Conservation (phyloP, 257 asterid species). For the Rubia yunnanensis region DNA sequence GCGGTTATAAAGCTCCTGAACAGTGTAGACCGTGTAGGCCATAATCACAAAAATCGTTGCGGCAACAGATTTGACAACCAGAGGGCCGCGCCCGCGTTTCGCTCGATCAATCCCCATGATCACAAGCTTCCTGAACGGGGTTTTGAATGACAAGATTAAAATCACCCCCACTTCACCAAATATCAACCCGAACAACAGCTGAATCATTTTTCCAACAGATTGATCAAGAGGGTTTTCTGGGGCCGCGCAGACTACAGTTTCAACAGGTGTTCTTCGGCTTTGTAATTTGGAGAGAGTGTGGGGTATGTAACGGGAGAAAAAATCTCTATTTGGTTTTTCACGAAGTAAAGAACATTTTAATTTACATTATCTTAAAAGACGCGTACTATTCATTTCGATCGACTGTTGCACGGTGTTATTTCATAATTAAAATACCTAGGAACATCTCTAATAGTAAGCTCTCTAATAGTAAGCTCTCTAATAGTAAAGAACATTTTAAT, state of each 20-base stretch:
- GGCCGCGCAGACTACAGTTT: neutral
- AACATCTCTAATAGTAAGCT: too few species aligned
- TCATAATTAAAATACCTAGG: too few species aligned
- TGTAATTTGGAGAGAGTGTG: neutral
- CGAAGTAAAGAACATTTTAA: neutral
- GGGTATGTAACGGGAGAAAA: neutral
- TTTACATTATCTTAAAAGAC: too few species aligned
- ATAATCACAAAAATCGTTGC: constrained; percentile 25
- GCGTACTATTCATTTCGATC: too few species aligned
- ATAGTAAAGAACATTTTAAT: too few species aligned
- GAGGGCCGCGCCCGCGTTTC: constrained; percentile 35
- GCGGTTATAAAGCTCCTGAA: constrained; percentile 18
- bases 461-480: too few species aligned
- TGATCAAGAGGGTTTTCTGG: neutral
- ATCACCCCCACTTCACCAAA: constrained; percentile 28
- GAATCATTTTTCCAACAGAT: constrained; percentile 14
- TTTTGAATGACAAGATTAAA: constrained; percentile 24
- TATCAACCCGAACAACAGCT: constrained; percentile 22
- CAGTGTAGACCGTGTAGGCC: constrained; percentile 23
- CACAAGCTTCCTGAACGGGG: constrained; percentile 36
- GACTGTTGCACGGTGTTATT: too few species aligned
- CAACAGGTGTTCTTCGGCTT: neutral
- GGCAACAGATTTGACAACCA: constrained; percentile 28
- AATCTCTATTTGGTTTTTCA: neutral
- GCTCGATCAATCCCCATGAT: constrained; percentile 27